Percentiles rank a stretch among this genome's conserved stretches.
phyloP scores from a whole-genome alignment of 768 basidiomycete genomes.

The Candolleomyces aberdarensis region DNA sequence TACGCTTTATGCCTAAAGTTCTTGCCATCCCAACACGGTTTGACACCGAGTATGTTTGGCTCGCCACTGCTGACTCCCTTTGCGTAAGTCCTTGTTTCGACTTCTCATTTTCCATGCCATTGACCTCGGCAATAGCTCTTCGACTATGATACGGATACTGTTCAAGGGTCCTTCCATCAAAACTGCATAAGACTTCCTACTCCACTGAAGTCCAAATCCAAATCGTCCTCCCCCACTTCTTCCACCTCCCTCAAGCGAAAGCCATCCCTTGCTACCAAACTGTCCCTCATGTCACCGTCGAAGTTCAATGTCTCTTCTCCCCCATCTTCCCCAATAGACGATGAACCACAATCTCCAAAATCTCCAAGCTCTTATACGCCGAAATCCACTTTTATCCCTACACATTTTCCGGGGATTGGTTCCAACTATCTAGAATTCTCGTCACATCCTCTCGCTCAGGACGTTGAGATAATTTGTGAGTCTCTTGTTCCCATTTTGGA shows the following conservation, averaged over 20 bases:
- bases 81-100: conserved; percentile 33
- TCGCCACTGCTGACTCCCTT: conserved; percentile 50
- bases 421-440: conserved; percentile 58
- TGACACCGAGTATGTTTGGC: conserved; percentile 59
- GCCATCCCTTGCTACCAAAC: conserved; percentile 8
- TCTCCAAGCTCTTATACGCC: conserved; percentile 8
- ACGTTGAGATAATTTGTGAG: conserved; percentile 53
- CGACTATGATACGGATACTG: conserved; percentile 47
- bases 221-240: conserved; percentile 11
- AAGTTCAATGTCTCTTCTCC: conserved; percentile 14
- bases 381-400: conserved; percentile 40
- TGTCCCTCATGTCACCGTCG: conserved; percentile 9
- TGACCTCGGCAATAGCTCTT: conserved; percentile 36
- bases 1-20: conserved; percentile 57
- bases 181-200: conserved; percentile 43
- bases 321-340: conserved; percentile 10
- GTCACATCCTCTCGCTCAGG: conserved; percentile 43
- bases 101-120: background rate
- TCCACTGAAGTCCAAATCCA: conserved; percentile 25
- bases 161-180: conserved; percentile 50
- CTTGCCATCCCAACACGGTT: conserved; percentile 63
- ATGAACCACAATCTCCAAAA: conserved; percentile 17
- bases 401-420: conserved; percentile 52
- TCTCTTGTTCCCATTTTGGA: conserved; percentile 2
- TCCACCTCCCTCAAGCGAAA: conserved; percentile 13